Evolutionary conservation across 2,329 filamentous ascomycete species (phyloP).

Genomic region (Botryotinia calthae): DNA sequence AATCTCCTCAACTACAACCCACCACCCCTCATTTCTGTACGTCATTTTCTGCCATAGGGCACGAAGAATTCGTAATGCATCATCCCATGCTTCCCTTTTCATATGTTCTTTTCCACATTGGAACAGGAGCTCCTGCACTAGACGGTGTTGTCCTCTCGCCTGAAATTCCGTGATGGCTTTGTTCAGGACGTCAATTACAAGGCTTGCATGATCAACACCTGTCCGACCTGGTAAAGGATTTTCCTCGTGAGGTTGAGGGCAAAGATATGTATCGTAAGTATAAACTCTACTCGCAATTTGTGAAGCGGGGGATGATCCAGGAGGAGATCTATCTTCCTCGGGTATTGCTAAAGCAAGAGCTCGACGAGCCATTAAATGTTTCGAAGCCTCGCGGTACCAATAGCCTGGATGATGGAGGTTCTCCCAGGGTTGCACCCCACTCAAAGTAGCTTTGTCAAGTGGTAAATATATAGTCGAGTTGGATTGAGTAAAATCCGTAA

Average conservation of each 20-base stretch:
- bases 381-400: slow-evolving; percentile 61
- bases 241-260: slow-evolving; percentile 61
- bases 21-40: slow-evolving; percentile 60
- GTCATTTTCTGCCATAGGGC: slow-evolving; percentile 57
- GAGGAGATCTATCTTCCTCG: slow-evolving; percentile 55
- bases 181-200: slow-evolving; percentile 54
- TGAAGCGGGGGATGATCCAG: slow-evolving; percentile 48
- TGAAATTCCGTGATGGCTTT: slow-evolving; percentile 54
- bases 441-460: slow-evolving; percentile 55
- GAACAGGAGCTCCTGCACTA: slow-evolving; percentile 53
- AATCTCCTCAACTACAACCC: slow-evolving; percentile 57
- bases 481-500: slow-evolving; percentile 49
- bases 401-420: slow-evolving; percentile 64
- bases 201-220: slow-evolving; percentile 54
- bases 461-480: slow-evolving; percentile 49
- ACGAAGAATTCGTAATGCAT: slow-evolving; percentile 52
- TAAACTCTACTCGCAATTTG: slow-evolving; percentile 51
- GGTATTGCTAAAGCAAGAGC: slow-evolving; percentile 55
- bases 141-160: slow-evolving; percentile 51
- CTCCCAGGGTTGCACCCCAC: slow-evolving; percentile 61
- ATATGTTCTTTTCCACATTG: slow-evolving; percentile 57
- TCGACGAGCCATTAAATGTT: slow-evolving; percentile 54
- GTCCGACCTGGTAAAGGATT: slow-evolving; percentile 48
- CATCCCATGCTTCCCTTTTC: slow-evolving; percentile 50
- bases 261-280: slow-evolving; percentile 65